Conservation (phyloP, 2,329 filamentous ascomycete species). For the Diaporthe batatas region DNA sequence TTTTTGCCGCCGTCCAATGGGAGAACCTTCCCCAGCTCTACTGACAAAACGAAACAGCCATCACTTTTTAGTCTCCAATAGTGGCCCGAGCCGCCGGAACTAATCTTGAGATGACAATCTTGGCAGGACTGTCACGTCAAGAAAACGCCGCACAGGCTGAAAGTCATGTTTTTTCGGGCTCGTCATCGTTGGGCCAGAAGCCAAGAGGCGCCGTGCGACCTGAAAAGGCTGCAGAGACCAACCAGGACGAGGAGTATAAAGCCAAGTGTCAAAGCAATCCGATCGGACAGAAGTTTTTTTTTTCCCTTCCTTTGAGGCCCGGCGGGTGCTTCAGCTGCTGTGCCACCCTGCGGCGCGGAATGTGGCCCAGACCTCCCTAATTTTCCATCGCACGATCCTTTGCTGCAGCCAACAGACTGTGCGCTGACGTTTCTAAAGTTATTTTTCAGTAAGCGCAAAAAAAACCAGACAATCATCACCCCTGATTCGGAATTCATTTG, state of each 20-base stretch:
- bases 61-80: slow-evolving; percentile 29
- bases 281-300: neutral
- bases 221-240: neutral
- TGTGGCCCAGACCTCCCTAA: slow-evolving; percentile 30
- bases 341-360: slow-evolving; percentile 26
- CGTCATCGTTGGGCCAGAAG: neutral
- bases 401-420: neutral
- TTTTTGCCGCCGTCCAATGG: slow-evolving; percentile 33
- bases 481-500: neutral
- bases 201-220: neutral
- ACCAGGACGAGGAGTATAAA: neutral
- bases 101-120: slow-evolving; percentile 21
- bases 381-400: slow-evolving; percentile 20
- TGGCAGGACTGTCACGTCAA: slow-evolving; percentile 17
- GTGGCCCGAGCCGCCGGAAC: slow-evolving; percentile 29
- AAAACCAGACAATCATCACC: neutral
- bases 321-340: slow-evolving; percentile 17
- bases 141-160: neutral
- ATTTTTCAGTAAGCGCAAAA: neutral
- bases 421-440: slow-evolving; percentile 1
- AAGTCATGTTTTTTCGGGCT: neutral
- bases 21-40: neutral
- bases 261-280: slow-evolving; percentile 23
- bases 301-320: neutral
- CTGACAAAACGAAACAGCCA: slow-evolving; percentile 32